Base-by-base conservation (phyloP, 495 filamentous ascomycete genomes). In the Trichoderma gamsii region DNA sequence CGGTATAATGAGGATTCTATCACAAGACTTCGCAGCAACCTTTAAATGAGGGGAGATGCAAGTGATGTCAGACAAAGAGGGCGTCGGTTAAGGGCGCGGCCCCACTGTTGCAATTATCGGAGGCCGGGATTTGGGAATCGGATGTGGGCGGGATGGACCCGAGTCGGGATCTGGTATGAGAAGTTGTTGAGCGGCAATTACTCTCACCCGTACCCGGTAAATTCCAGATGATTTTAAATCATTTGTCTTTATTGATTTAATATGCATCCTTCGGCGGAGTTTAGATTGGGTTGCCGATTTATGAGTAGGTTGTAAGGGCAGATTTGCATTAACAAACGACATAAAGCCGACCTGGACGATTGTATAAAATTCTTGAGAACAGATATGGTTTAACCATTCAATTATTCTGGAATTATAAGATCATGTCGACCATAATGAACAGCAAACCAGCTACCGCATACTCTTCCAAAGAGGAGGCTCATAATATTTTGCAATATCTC, bases 71-170 rank as follows among this genome's bases (percentile, higher is more conserved):
- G 56, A 61, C 29, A 21, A 21, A 15, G 12, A 32, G 56, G 4
- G 13, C 13, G 56, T 61, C 56, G 56, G 56, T 18, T 61, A 61
- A 61, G 56, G 56, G 56, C 56, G 51, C 51, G 51, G 25, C 56
- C 56, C 56, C 56, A 15, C 23, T 15, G 23, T 7, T 7, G 7
- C 8, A 21, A 52, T 52, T 52, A 18, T 32, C 25, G 56, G 56
- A 61, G 25, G 27, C 25, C 56, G 25, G 56, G 25, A 0, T 16
- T 32, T 61, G 25, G 25, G 16, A 13, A 15, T 61, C 56, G 56
- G 56, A 61, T 61, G 29, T 23, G 56, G 56, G 8, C 35, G 35
- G 35, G 35, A 38, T 38, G 35, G 56, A 61, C 27, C 25, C 56
- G 2, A 25, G 23, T 18, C 25, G 1, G 56, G 25, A 5, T 27